These are phyloP conservation scores for Spiraea crenata DNA, from an alignment of 331 rosid genomes.

Conservation along the genomic window DNA sequence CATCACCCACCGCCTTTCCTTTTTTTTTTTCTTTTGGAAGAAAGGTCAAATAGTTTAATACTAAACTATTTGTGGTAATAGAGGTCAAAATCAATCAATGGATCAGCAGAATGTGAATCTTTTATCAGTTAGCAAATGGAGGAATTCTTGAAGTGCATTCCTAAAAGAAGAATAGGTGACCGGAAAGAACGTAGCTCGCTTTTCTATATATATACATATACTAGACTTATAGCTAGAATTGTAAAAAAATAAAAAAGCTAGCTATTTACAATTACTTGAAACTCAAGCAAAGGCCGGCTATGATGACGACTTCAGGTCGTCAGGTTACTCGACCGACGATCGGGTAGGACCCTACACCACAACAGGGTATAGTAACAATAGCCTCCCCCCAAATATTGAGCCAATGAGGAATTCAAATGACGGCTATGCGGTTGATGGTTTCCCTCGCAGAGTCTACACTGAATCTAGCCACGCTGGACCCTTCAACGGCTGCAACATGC, in stretches of 20 bases:
- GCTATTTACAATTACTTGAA: constrained; percentile 1
- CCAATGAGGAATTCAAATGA: constrained; percentile 11
- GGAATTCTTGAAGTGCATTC: background rate
- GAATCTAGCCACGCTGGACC: constrained; percentile 7
- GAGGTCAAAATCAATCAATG: constrained; percentile 16
- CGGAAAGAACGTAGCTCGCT: background rate
- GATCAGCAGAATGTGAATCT: background rate
- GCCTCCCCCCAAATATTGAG: constrained; percentile 15
- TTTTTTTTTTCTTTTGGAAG: too few relatives aligned
- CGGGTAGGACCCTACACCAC: background rate
- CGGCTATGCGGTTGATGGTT: constrained; percentile 10
- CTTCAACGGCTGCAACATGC: background rate
- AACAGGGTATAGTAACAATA: background rate
- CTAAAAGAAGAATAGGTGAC: background rate
- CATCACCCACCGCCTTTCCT: too few relatives aligned
- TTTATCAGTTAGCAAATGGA: background rate
- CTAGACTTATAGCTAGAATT: background rate
- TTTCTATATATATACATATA: background rate
- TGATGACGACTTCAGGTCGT: background rate
- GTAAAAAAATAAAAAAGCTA: background rate
- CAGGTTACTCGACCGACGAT: constrained; percentile 21
- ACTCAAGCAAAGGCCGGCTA: constrained; percentile 18
- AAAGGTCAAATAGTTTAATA: too few relatives aligned
- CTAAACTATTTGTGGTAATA: too few relatives aligned
- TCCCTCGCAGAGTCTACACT: background rate